Percentiles rank a stretch among this genome's conserved stretches.
Conservation (phyloP, 805 yeast species). For the Kuraishia borneana region DNA sequence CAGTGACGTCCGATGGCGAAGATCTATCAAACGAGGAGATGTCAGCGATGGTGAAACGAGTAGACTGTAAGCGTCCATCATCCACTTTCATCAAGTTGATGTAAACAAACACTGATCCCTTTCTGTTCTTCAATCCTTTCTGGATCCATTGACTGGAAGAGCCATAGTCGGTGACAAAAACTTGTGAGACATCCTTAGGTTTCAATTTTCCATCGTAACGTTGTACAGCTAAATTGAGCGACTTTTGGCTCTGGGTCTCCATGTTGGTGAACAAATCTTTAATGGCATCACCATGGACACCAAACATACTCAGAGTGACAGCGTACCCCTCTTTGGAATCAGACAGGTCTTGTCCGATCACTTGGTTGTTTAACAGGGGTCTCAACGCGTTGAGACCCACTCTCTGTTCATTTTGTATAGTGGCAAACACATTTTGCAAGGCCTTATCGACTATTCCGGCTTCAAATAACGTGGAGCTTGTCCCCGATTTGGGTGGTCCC, state of each 20-base stretch:
- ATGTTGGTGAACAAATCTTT: slow-evolving; percentile 24
- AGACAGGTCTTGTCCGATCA: not conserved
- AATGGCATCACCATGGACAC: slow-evolving; percentile 36
- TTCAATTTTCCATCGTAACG: slow-evolving; percentile 29
- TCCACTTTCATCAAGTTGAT: slow-evolving; percentile 21
- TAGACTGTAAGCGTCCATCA: slow-evolving; percentile 13
- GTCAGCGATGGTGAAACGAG: slow-evolving; percentile 37
- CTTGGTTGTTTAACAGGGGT: not conserved
- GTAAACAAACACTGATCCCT: slow-evolving; percentile 31
- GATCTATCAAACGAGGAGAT: slow-evolving; percentile 41
- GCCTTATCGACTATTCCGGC: no score
- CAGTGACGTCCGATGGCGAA: slow-evolving; percentile 37
- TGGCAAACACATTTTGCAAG: no score
- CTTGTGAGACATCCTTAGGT: slow-evolving; percentile 29
- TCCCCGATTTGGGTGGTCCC: slow-evolving; percentile 30
- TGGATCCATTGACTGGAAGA: slow-evolving; percentile 26
- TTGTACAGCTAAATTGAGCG: slow-evolving; percentile 30
- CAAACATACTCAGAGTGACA: slow-evolving; percentile 39
- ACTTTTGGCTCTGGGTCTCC: slow-evolving; percentile 13
- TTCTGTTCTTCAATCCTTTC: slow-evolving; percentile 20
- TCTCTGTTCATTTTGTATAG: no score
- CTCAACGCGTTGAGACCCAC: not conserved
- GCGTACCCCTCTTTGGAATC: slow-evolving; percentile 11
- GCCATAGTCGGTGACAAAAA: slow-evolving; percentile 22
- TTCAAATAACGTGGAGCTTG: not conserved